Conservation (phyloP, 176 grass and related monocot genomes). For the Avena eriantha region DNA sequence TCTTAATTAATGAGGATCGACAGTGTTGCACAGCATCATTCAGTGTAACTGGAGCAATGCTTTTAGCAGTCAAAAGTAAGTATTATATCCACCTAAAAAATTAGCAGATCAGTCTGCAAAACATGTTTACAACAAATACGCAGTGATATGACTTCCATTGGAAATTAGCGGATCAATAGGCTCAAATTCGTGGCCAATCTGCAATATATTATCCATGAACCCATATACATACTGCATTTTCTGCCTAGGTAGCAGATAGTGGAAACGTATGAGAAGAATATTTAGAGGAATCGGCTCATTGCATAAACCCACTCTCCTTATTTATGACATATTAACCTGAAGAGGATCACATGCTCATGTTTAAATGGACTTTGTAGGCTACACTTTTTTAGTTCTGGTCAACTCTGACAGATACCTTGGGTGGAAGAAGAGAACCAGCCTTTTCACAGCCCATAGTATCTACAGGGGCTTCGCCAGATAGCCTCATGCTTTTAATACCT, state of each 20-base stretch:
- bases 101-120: not conserved
- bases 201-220: slow-evolving; percentile 3
- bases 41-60: slow-evolving; percentile 10
- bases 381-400: not conserved
- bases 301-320: not conserved
- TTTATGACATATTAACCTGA: not conserved
- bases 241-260: not conserved
- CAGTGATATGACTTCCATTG: not conserved
- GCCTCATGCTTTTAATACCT: slow-evolving; percentile 91
- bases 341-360: not conserved
- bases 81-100: not conserved
- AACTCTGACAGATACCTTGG: slow-evolving; percentile 57
- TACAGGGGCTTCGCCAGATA: slow-evolving; percentile 78
- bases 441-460: slow-evolving; percentile 96
- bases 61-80: slow-evolving; percentile 21
- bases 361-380: slow-evolving; percentile 17
- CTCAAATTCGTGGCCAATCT: not conserved
- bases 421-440: slow-evolving; percentile 81
- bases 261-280: slow-evolving; percentile 20
- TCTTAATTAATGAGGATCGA: not conserved
- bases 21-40: not conserved
- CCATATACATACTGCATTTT: slow-evolving; percentile 20
- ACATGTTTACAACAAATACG: slow-evolving; percentile 8
- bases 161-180: not conserved
- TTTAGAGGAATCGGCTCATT: not conserved